Conservation (phyloP, 257 asterid genomes). For the Solanum paucissectum region DNA sequence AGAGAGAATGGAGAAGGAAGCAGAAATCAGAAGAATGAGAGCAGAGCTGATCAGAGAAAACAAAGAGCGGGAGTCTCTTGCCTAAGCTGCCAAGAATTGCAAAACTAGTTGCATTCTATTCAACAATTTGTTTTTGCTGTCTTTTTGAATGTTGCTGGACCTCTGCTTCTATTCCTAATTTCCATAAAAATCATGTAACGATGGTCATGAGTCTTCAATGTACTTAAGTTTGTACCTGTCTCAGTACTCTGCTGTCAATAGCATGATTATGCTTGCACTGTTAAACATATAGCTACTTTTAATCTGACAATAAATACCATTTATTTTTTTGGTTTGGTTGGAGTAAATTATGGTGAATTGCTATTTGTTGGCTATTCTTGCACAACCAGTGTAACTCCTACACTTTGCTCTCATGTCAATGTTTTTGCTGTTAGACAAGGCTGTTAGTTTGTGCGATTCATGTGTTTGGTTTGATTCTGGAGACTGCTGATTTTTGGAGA, state of each 20-base stretch:
- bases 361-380: not conserved
- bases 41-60: conserved; percentile 45
- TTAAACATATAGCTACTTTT: not conserved
- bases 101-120: not conserved
- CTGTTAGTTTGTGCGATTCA: not conserved
- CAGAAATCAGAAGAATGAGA: conserved; percentile 45
- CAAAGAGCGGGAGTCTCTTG: conserved; percentile 40
- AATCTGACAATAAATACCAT: conserved; percentile 12
- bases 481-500: not conserved
- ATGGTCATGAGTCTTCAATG: conserved; percentile 8
- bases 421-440: not conserved
- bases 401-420: not conserved
- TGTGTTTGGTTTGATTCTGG: not conserved
- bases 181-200: conserved; percentile 1
- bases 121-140: conserved; percentile 4
- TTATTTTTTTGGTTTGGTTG: not conserved
- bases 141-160: not conserved
- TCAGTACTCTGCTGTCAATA: not conserved
- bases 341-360: not conserved
- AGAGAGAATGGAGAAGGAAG: conserved; percentile 61
- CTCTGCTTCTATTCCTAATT: conserved; percentile 9
- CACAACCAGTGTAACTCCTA: not conserved
- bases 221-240: conserved; percentile 4
- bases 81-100: conserved; percentile 20
- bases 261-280: conserved; percentile 3